Evolutionary conservation across 2,329 filamentous ascomycete genomes (phyloP), one percentile per base, ranked within the genome.

Genomic region (Scopulariopsis brevicaulis): DNA sequence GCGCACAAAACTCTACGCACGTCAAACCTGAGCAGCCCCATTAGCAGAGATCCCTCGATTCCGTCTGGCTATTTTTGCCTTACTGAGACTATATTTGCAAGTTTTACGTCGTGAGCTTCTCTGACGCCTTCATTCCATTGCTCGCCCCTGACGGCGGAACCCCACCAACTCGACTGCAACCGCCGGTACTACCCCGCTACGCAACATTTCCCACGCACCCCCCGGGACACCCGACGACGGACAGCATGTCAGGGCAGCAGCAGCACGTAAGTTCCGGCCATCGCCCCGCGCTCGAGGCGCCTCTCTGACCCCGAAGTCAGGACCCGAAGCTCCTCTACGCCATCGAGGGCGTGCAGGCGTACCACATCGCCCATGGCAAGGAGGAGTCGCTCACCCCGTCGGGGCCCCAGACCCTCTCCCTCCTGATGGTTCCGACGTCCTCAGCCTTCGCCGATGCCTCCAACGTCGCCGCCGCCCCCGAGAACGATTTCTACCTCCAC

Each of bases 401-500:
- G 1, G 91, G 92, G 1, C 87, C 91, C 20, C 91, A 96, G 74
- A 96, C 92, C 0, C 79, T 99, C 57, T 96, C 93, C 24, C 79
- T 97, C 59, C 75, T 97, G 65, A 97, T 97, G 93, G 93, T 97
- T 20, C 93, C 93, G 7, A 96, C 93, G 3, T 87, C 87, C 18
- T 89, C 89, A 34, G 82, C 86, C 25, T 89, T 83, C 65, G 77
- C 80, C 54, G 80, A 83, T 59, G 67, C 72, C 11, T 66, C 76
- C 14, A 80, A 79, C 59, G 75, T 82, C 52, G 78, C 82, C 58
- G 77, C 79, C 53, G 77, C 82, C 28, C 28, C 28, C 63, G 87
- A 92, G 67, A 89, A 96, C 69, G 94, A 97, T 76, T 97, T 96
- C 75, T 97, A 97, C 70, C 84, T 99, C 5, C 93, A 97, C 71